phyloP scores from a whole-genome alignment of 257 asterid genomes.

The Petrea volubilis region DNA sequence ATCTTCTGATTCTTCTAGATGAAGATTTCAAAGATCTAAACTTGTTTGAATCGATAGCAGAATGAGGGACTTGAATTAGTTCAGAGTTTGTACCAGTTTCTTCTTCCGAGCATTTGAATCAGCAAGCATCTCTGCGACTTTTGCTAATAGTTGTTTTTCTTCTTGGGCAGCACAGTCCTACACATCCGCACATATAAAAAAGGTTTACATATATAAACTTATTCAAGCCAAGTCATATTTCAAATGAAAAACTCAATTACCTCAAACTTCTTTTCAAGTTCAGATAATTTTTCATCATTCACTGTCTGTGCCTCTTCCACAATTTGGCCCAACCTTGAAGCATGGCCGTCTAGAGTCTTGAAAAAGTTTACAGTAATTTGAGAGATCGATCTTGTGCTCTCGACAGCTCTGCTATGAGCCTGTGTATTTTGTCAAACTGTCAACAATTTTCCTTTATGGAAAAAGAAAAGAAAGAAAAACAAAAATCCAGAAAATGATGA shows the following conservation, averaged over 20 bases:
- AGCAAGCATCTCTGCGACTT: constrained; percentile 95
- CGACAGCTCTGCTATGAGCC: constrained; percentile 92
- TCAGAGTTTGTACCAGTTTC: constrained; percentile 58
- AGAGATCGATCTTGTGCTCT: constrained; percentile 75
- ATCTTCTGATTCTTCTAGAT: too few species aligned
- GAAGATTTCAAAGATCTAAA: too few species aligned
- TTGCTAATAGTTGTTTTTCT: constrained; percentile 83
- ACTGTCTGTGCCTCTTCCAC: constrained; percentile 75
- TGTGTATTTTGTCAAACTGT: constrained; percentile 33
- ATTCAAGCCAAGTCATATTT: constrained; percentile 11
- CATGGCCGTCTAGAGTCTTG: constrained; percentile 67
- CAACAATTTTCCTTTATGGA: constrained; percentile 5
- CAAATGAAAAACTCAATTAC: constrained; percentile 37
- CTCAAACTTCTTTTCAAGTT: constrained; percentile 93
- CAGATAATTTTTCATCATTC: constrained; percentile 71
- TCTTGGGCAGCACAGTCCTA: constrained; percentile 94
- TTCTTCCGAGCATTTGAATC: constrained; percentile 88
- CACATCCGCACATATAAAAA: constrained; percentile 14
- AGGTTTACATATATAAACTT: background rate
- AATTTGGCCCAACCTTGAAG: constrained; percentile 73
- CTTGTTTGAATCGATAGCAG: background rate
- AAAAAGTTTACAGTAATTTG: constrained; percentile 67
- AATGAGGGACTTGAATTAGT: background rate
- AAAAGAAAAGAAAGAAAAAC: constrained; percentile 7
- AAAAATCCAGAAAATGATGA: too few species aligned